Evolutionary conservation across 106 monocot genomes (phyloP), one percentile per base, ranked within the genome.

Genomic region (Dendrobium nobile): DNA sequence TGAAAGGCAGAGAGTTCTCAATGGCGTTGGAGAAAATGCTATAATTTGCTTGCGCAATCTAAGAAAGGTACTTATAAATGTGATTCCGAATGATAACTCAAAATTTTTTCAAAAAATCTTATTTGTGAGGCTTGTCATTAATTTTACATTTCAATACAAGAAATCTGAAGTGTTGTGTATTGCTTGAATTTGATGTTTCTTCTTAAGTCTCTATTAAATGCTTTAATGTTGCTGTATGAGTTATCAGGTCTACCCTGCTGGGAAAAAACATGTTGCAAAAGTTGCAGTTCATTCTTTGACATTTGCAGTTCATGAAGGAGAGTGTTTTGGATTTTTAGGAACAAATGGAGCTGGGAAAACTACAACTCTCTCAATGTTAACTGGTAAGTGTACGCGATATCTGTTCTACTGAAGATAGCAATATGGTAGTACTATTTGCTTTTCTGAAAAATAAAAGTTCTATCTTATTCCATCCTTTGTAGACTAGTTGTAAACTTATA

Each of bases 281-380:
- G 88, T 91, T 82, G 95, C 95, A 22, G 95, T 96, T 77, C 79
- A 81, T 77, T 91, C 95, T 31, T 85, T 96, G 83, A 88, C 95
- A 37, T 96, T 96, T 79, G 83, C 93, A 26, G 95, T 96, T 77
- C 86, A 85, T 64, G 93, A 89, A 79, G 95, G 95, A 82, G 95
- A 96, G 86, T 96, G 95, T 81, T 93, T 96, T 88, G 95, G 95
- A 9, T 96, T 93, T 80, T 81, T 96, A 59, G 95, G 95, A 67
- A 96, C 93, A 81, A 96, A 96, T 88, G 93, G 95, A 41, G 95
- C 95, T 40, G 95, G 93, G 64, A 96, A 96, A 78, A 96, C 95
- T 51, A 93, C 95, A 72, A 91, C 95, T 77, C 89, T 96, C 78
- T 96, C 95, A 27, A 96, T 96, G 95, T 83, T 96, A 84, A 88